Evolutionary conservation across 371 early-diverging fungal species (phyloP).

Genomic region (Saksenaea vasiformis): DNA sequence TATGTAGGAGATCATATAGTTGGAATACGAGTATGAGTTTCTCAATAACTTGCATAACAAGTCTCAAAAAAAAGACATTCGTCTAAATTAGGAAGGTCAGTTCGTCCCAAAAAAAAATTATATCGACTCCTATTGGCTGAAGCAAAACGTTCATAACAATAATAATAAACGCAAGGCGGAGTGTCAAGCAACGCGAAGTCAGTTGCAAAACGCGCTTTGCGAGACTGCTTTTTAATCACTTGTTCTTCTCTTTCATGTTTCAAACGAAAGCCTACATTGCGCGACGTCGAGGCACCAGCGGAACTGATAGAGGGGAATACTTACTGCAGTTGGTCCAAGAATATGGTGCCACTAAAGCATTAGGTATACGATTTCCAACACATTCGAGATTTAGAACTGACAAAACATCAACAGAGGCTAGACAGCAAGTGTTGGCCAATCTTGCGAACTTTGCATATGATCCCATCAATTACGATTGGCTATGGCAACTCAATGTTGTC

Average conservation of each 20-base stretch:
- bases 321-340: conserved; percentile 6
- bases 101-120: no score
- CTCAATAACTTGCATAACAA: no score
- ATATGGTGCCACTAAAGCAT: neutral
- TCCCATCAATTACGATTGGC: conserved; percentile 54
- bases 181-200: no score
- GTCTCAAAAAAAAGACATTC: no score
- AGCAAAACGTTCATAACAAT: no score
- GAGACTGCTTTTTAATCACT: neutral
- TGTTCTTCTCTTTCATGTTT: neutral
- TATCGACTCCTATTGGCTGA: no score
- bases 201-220: no score
- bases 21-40: no score
- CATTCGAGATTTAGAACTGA: neutral
- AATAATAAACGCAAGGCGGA: no score
- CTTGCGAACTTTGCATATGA: conserved; percentile 68
- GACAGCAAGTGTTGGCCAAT: conserved; percentile 57
- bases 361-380: neutral
- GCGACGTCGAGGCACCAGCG: neutral
- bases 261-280: neutral
- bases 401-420: conserved; percentile 26
- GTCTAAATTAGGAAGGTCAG: no score
- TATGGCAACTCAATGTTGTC: conserved; percentile 48
- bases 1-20: no score
- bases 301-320: conserved; percentile 7